Evolutionary conservation across 306 rosid genomes (phyloP).

Genomic region (Rosa persica): DNA sequence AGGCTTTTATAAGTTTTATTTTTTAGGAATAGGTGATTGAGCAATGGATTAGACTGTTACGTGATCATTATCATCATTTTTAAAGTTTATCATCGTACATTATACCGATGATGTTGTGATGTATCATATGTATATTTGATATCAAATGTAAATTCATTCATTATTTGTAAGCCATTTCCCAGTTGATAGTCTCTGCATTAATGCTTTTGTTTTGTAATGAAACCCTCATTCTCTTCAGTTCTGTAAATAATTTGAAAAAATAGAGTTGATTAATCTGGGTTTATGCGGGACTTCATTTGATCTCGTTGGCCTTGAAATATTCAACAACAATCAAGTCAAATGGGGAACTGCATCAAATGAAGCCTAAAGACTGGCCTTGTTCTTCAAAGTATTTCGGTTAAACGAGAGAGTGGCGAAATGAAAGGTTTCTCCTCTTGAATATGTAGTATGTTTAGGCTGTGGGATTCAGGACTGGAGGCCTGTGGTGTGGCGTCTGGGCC

Average conservation of each 20-base stretch:
- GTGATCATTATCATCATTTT: neutral
- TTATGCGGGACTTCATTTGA: neutral
- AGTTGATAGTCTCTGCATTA: neutral
- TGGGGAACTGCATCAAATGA: neutral
- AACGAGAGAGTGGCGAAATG: neutral
- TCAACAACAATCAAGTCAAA: neutral
- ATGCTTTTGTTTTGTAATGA: slow-evolving; percentile 14
- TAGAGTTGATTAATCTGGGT: neutral
- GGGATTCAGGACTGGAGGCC: too few species aligned
- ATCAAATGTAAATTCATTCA: slow-evolving; percentile 20
- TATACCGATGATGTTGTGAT: slow-evolving; percentile 22
- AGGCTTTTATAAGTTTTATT: slow-evolving; percentile 12
- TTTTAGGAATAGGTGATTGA: slow-evolving; percentile 23
- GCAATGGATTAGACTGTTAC: slow-evolving; percentile 24
- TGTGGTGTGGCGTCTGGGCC: too few species aligned
- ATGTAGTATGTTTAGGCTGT: too few species aligned
- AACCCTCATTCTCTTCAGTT: neutral
- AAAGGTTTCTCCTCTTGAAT: too few species aligned
- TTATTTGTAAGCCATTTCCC: slow-evolving; percentile 20
- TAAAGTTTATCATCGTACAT: slow-evolving; percentile 17
- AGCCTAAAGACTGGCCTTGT: neutral
- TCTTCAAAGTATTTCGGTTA: neutral
- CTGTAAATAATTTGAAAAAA: neutral
- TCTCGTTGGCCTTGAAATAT: neutral
- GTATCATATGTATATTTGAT: slow-evolving; percentile 20